phyloP scores from a whole-genome alignment of 805 yeast species.

The Metschnikowia continentalis region DNA sequence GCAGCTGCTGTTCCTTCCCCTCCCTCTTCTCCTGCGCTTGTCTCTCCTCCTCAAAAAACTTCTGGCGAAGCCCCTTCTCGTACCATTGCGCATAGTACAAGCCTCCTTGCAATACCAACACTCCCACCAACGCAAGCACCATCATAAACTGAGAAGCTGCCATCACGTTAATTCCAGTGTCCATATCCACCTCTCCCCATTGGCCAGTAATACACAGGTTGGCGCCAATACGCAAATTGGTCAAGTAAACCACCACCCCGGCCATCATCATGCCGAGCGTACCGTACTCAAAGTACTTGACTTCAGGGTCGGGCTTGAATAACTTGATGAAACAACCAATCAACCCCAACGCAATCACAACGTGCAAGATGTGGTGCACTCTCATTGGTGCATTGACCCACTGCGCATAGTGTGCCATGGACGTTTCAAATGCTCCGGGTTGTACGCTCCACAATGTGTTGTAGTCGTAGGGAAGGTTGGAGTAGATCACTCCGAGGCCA shows the following conservation, averaged over 20 bases:
- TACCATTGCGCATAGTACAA: constrained; percentile 81
- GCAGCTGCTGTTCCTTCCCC: constrained; percentile 1
- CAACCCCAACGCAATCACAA: constrained; percentile 59
- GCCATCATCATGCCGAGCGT: constrained; percentile 69
- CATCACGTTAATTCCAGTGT: constrained; percentile 83
- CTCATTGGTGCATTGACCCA: constrained; percentile 65
- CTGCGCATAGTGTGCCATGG: constrained; percentile 68
- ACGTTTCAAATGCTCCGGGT: constrained; percentile 50
- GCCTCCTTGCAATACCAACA: constrained; percentile 82
- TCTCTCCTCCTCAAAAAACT: constrained; percentile 21
- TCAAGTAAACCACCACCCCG: constrained; percentile 73
- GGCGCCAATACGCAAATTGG: constrained; percentile 80
- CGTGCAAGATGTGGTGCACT: constrained; percentile 60
- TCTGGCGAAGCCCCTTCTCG: constrained; percentile 30
- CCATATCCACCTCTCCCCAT: constrained; percentile 92
- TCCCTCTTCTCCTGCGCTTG: neutral
- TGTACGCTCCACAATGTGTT: constrained; percentile 63
- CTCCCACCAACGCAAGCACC: constrained; percentile 67
- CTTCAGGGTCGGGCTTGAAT: constrained; percentile 81
- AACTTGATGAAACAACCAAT: constrained; percentile 71
- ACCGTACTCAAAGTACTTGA: constrained; percentile 87
- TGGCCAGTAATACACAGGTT: constrained; percentile 62
- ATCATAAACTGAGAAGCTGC: constrained; percentile 85
- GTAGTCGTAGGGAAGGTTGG: constrained; percentile 80
- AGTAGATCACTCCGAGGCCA: constrained; percentile 71